Conservation (phyloP, 2,329 filamentous ascomycete genomes). For the Alternaria longipes region DNA sequence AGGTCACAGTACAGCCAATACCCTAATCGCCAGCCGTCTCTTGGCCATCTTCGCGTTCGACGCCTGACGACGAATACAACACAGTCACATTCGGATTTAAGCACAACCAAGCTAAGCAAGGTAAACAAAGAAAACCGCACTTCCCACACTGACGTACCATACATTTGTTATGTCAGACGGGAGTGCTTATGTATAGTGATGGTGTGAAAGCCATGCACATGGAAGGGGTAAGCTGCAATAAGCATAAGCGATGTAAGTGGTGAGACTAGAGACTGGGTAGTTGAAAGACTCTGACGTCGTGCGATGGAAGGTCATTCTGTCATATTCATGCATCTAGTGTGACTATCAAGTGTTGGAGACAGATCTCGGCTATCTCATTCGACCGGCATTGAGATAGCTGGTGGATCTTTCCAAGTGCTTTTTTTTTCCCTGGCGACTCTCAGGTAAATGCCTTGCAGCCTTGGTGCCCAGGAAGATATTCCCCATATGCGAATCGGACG, state of each 20-base stretch:
- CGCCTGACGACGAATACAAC: slow-evolving; percentile 3
- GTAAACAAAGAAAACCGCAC: slow-evolving; percentile 9
- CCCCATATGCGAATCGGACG: slow-evolving; percentile 6
- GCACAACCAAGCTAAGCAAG: slow-evolving; percentile 25
- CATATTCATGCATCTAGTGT: not conserved
- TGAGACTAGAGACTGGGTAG: slow-evolving; percentile 24
- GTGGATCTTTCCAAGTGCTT: not conserved
- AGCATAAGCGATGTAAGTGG: slow-evolving; percentile 26
- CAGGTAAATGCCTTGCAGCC: slow-evolving; percentile 2
- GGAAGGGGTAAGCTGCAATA: slow-evolving; percentile 37
- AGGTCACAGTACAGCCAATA: not conserved
- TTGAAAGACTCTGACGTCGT: slow-evolving; percentile 15
- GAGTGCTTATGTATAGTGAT: slow-evolving; percentile 12
- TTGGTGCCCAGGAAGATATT: not conserved
- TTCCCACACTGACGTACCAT: slow-evolving; percentile 8
- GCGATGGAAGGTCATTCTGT: slow-evolving; percentile 2
- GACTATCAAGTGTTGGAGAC: not conserved
- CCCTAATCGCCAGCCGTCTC: slow-evolving; percentile 8
- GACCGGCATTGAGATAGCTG: slow-evolving; percentile 5
- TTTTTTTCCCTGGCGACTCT: not conserved
- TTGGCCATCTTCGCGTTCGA: slow-evolving; percentile 13
- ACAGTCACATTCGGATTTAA: slow-evolving; percentile 13
- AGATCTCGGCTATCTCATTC: slow-evolving; percentile 9
- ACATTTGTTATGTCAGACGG: slow-evolving; percentile 28
- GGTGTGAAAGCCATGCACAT: slow-evolving; percentile 24